Evolutionary conservation across 176 grass and related monocot genomes (phyloP), one percentile per base, ranked within the genome.

Genomic region (Chrysopogon serrulatus): DNA sequence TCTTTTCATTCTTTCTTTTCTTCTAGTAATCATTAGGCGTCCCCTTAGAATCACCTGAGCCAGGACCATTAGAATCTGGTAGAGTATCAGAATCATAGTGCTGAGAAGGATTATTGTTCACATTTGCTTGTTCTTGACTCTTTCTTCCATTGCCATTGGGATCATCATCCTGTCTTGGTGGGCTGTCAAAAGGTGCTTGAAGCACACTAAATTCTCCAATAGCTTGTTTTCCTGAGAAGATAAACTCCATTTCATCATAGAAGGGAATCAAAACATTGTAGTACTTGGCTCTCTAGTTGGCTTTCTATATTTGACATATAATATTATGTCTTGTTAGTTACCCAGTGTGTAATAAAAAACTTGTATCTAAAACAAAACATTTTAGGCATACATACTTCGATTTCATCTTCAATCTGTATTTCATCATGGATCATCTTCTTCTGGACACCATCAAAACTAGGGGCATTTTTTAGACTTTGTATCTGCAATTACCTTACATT

Each of bases 341-440:
- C n/a, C n/a, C 21, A 53, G 18, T 10, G 6, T 40, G 39, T 10
- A 8, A 40, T 40, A 10, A 10, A 40, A 40, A 40, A 40, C 8
- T 8, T 40, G 39, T 1, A 40, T 40, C 0, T 10, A 66, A 27
- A 66, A 27, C 2, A n/a, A 42, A 42, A 45, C 8, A 45, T 35
- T 30, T 74, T 4, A 72, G 69, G 11, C n/a, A 40, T 10, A 8
- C 45, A 14, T 72, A 27, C 69, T 72, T 72, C 45, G 69, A 14
- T 72, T 45, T 72, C 69, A 72, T 72, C 14, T 72, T 72, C 41
- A 72, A 72, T 24, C 69, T 72, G 41, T 9, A 47, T 72, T 71
- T 71, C 24, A 44, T 71, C 68, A 44, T 71, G 2, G 8, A 44
- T 71, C 15, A 71, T 71, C n/a, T 44, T 71, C 39, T 27, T 71